Evolutionary conservation across 139 green algal species (phyloP), one percentile per base, ranked within the genome.

Genomic region (Eudorina sp.): DNA sequence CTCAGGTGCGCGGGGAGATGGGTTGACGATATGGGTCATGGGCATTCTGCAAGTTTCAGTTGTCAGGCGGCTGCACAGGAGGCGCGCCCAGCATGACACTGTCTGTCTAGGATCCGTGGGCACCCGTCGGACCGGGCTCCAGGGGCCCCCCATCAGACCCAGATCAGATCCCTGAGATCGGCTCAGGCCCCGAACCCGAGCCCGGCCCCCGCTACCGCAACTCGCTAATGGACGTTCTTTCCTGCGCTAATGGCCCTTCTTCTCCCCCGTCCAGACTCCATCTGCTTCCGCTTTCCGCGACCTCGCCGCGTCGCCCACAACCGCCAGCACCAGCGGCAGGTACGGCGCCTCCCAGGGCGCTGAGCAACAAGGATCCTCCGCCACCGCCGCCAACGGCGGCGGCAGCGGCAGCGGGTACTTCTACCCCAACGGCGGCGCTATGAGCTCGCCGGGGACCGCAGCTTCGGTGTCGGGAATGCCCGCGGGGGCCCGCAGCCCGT

Each of bases 321-420:
- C 36, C 36, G 16, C 46, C 75, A 68, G 21, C 75, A 66, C 77
- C 53, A 53, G 29, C 53, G 53, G 34, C 34, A 31, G 77, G n/a
- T 51, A 68, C 76, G 51, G 46, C 46, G 18, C n/a, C 31, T 23
- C 34, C 77, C 18, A 18, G 3, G 73, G 13, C 64, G 38, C 27
- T 7, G 74, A 45, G n/a, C 29, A 62, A 48, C 75, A 48, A 23
- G 70, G 36, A 38, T 53, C 40, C 31, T 48, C 23, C 41, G 27
- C 36, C 69, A 40, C 29, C 41, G 4, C 72, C 76, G 77, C 55
- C 19, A 84, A 64, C 29, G 21, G 18, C 34, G 14, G 48, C 27
- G 38, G 46, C 73, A 82, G 51, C 74, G 43, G 48, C 74, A 83
- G 74, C 51, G 43, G 66, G 34, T 34, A 48, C 66, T 72, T 72